Evolutionary conservation across 1,284 basidiomycete genomes (phyloP).

Genomic region (Bothia castanella): DNA sequence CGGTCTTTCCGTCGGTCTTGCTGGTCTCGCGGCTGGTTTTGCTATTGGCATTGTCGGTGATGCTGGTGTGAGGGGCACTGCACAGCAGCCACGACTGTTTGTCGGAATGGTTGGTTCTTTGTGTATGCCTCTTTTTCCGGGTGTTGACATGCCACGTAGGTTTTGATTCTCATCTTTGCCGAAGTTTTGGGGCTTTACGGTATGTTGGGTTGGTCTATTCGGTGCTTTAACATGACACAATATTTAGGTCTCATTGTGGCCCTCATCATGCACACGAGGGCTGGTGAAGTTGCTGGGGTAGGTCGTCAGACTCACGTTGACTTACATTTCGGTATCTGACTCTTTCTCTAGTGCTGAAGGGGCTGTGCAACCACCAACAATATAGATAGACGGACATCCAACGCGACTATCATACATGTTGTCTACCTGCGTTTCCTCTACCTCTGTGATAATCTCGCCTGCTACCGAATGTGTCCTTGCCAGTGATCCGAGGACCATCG

Average conservation of each 20-base stretch:
- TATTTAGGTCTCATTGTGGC: constrained; percentile 75
- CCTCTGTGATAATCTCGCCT: constrained; percentile 11
- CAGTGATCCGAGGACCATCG: too few relatives aligned
- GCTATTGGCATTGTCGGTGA: constrained; percentile 96
- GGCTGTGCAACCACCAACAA: background rate
- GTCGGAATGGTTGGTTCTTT: constrained; percentile 68
- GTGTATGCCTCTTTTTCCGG: background rate
- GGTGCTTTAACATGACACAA: background rate
- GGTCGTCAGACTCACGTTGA: background rate
- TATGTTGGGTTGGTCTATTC: constrained; percentile 17
- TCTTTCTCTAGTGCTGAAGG: constrained; percentile 23
- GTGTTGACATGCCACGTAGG: constrained; percentile 36
- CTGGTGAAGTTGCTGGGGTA: constrained; percentile 33
- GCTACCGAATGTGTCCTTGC: background rate
- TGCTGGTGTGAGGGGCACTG: constrained; percentile 87
- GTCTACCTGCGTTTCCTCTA: constrained; percentile 10
- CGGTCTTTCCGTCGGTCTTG: constrained; percentile 82
- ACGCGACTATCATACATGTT: constrained; percentile 13
- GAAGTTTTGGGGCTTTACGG: constrained; percentile 82
- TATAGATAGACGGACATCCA: constrained; percentile 16
- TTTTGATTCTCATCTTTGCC: constrained; percentile 78
- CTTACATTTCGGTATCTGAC: background rate
- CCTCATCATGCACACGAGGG: constrained; percentile 80
- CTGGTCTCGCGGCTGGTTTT: constrained; percentile 87
- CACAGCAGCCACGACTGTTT: constrained; percentile 90